Evolutionary conservation across 169 alveolate species (phyloP).

Genomic region (Toxoplasma gondii): DNA sequence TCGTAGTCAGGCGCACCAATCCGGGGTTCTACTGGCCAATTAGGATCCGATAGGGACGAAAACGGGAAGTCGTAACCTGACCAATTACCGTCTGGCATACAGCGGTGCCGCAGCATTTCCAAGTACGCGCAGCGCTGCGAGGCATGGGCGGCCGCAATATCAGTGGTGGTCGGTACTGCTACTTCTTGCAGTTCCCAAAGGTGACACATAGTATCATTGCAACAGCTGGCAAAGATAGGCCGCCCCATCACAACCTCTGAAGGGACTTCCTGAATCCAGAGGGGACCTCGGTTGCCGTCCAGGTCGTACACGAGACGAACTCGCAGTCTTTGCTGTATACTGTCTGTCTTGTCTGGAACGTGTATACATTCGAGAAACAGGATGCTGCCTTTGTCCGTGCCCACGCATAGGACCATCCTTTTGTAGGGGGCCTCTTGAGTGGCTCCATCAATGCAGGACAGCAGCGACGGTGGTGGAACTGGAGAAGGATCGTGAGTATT

Average conservation of each 20-base stretch:
- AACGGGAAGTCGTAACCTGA: background rate
- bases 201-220: constrained; percentile 29
- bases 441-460: background rate
- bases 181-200: constrained; percentile 23
- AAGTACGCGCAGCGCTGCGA: constrained; percentile 3
- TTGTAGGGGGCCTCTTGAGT: background rate
- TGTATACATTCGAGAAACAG: constrained; percentile 37
- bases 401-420: constrained; percentile 37
- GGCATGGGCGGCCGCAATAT: background rate
- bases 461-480: background rate
- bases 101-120: constrained; percentile 36
- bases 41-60: background rate
- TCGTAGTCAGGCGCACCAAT: background rate
- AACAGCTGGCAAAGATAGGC: constrained; percentile 41
- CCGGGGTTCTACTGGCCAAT: constrained; percentile 15
- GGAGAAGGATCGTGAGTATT: background rate
- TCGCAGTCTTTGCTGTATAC: constrained; percentile 42
- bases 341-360: constrained; percentile 10
- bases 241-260: constrained; percentile 29
- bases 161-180: background rate
- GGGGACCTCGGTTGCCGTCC: constrained; percentile 55
- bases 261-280: background rate
- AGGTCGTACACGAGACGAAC: constrained; percentile 42
- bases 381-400: constrained; percentile 9
- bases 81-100: background rate